Base-by-base conservation (phyloP, 2,329 filamentous ascomycete genomes). In the Simplicillium aogashimaense region DNA sequence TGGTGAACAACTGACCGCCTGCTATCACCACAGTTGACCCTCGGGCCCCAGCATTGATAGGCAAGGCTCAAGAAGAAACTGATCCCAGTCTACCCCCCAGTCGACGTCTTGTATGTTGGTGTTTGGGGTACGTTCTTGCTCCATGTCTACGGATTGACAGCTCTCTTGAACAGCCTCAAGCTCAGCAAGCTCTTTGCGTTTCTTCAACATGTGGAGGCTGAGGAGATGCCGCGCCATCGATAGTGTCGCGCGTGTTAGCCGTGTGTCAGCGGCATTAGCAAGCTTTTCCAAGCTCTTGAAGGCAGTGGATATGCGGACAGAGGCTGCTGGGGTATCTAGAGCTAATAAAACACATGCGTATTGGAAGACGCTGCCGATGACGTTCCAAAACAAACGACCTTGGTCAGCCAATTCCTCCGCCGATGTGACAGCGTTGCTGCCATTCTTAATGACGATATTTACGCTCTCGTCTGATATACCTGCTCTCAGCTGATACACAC, bases 311-410 rank as follows among this genome's bases (percentile, higher is more conserved):
- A 51, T 37, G 20, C 45, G 36, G 6, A 17, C 38, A 9, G 39
- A 43, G 15, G 49, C 41, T 7, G 35, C 40, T 8, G 45, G 47
- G 15, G 40, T 49, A 32, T 50, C 49, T 2, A 51, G 43, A n/a
- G 48, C 46, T 11, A 51, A 37, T 37, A 51, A 40, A 13, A 51
- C 44, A 30, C 49, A 51, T 13, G 39, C 25, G 42, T 49, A 51
- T 39, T 51, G 48, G 17, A 51, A 51, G 16, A 49, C 47, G 30
- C 49, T 51, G 30, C 49, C 48, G 9, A 51, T 47, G 34, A 45
- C 45, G 39, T 51, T 51, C 45, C 47, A 51, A 42, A 49, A 50
- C 30, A 49, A 40, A 35, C 38, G 44, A 14, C 48, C 48, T 17
- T 46, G 38, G 13, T 29, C 37, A 29, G 48, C 47, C 14, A 45